phyloP scores from a whole-genome alignment of 1,284 basidiomycete genomes.

The Ceratobasidium sp. region DNA sequence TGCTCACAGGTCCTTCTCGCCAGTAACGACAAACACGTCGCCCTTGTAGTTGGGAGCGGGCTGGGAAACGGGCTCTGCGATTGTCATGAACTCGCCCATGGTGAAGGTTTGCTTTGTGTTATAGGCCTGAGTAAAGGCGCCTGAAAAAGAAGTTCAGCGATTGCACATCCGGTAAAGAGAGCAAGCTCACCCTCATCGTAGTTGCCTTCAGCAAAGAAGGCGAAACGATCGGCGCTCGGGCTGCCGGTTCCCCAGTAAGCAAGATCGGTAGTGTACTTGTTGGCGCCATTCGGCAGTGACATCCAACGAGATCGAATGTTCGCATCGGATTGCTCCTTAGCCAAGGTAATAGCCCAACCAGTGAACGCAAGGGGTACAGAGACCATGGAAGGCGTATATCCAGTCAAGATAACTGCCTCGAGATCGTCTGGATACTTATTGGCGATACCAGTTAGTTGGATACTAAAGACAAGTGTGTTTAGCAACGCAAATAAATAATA shows the following conservation, averaged over 20 bases:
- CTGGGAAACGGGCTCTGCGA: conserved; percentile 50
- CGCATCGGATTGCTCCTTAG: conserved; percentile 50
- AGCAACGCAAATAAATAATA: not conserved
- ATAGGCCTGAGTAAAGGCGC: conserved; percentile 48
- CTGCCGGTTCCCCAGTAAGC: conserved; percentile 53
- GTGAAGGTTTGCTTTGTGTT: conserved; percentile 54
- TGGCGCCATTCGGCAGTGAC: conserved; percentile 14
- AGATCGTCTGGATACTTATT: conserved; percentile 52
- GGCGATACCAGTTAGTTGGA: conserved; percentile 53
- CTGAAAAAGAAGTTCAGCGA: conserved; percentile 50
- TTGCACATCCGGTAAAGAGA: conserved; percentile 29
- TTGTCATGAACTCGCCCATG: conserved; percentile 56
- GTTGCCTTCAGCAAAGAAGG: conserved; percentile 59
- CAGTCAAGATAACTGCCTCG: conserved; percentile 57
- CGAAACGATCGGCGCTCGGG: conserved; percentile 55
- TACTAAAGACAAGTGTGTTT: conserved; percentile 47
- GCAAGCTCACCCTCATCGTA: conserved; percentile 54
- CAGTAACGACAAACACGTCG: conserved; percentile 59
- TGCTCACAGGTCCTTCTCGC: conserved; percentile 59
- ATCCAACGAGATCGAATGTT: conserved; percentile 34
- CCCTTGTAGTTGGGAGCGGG: conserved; percentile 54
- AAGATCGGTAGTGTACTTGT: conserved; percentile 4
- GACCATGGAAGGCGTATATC: conserved; percentile 53
- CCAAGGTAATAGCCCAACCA: conserved; percentile 54
- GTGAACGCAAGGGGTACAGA: conserved; percentile 52